These are phyloP conservation scores for Rhododendron vialii DNA, from an alignment of 148 eudicot species.

Conservation along the genomic window DNA sequence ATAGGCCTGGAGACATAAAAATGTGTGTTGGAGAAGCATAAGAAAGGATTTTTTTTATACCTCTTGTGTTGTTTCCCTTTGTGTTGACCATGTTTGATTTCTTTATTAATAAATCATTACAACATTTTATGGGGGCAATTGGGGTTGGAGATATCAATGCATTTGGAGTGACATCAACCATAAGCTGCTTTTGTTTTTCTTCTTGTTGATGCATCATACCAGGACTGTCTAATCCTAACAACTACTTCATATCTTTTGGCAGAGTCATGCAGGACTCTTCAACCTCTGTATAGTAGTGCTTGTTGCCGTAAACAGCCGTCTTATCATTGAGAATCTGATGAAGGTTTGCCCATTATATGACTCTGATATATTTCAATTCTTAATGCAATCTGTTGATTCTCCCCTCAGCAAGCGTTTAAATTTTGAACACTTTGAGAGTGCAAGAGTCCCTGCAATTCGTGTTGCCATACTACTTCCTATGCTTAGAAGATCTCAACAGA, in stretches of 20 bases:
- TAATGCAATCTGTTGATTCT: background rate
- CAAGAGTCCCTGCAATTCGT: background rate
- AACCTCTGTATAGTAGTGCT: constrained; percentile 96
- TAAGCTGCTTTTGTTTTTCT: background rate
- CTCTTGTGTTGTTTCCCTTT: background rate
- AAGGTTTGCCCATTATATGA: constrained; percentile 45
- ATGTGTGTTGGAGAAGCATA: background rate
- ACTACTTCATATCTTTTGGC: constrained; percentile 18
- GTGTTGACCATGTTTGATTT: background rate
- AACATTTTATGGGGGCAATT: background rate
- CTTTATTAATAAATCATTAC: background rate
- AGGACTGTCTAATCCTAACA: background rate
- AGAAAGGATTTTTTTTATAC: background rate
- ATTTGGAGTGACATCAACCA: background rate
- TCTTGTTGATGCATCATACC: background rate
- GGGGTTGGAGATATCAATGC: background rate
- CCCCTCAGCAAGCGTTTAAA: background rate
- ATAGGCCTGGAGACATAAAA: background rate
- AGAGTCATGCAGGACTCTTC: constrained; percentile 98
- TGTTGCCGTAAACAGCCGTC: constrained; percentile 91
- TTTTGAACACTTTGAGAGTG: background rate
- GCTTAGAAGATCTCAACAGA: background rate
- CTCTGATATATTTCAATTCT: background rate
- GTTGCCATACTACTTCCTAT: background rate
- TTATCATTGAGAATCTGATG: constrained; percentile 95